A percentile compares a stretch with the other conserved stretches of the same genome.
Evolutionary conservation across 345 rosid species (phyloP).

Genomic region (Arabis alpina): DNA sequence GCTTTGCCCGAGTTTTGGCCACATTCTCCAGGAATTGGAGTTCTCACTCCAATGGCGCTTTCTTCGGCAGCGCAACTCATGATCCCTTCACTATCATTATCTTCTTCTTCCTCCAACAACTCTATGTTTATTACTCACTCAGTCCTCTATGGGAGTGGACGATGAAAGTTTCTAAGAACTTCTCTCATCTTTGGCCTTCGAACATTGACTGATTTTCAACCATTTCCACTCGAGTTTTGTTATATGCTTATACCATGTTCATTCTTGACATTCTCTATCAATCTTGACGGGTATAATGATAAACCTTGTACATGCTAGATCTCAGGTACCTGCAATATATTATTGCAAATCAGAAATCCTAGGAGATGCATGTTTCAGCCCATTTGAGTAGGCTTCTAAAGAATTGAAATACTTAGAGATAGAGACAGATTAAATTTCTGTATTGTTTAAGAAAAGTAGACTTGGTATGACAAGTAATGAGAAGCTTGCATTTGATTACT

Average conservation of each 20-base stretch:
- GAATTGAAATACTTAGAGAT: conserved; percentile 15
- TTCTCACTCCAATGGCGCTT: conserved; percentile 29
- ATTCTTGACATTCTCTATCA: conserved; percentile 25
- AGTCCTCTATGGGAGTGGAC: conserved; percentile 37
- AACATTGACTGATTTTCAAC: background rate
- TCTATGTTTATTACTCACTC: conserved; percentile 45
- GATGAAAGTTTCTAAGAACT: conserved; percentile 36
- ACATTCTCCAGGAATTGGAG: conserved; percentile 41
- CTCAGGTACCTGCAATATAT: conserved; percentile 6
- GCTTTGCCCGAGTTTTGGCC: conserved; percentile 43
- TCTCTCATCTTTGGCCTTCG: conserved; percentile 12
- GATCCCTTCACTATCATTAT: conserved; percentile 34
- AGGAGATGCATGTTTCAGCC: conserved; percentile 26
- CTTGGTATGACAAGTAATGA: conserved; percentile 7
- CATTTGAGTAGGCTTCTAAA: conserved; percentile 9
- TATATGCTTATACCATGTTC: background rate
- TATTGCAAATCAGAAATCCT: background rate
- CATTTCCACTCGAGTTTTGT: background rate
- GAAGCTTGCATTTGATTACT: conserved; percentile 19
- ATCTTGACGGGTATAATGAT: conserved; percentile 12
- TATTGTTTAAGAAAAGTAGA: conserved; percentile 19
- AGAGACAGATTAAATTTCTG: conserved; percentile 5
- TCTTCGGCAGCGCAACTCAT: background rate
- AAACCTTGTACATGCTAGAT: conserved; percentile 20
- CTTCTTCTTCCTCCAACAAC: conserved; percentile 32